Evolutionary conservation across 2,329 filamentous ascomycete species (phyloP), one percentile per base, ranked within the genome.

Genomic region (Orbilia ellipsospora): DNA sequence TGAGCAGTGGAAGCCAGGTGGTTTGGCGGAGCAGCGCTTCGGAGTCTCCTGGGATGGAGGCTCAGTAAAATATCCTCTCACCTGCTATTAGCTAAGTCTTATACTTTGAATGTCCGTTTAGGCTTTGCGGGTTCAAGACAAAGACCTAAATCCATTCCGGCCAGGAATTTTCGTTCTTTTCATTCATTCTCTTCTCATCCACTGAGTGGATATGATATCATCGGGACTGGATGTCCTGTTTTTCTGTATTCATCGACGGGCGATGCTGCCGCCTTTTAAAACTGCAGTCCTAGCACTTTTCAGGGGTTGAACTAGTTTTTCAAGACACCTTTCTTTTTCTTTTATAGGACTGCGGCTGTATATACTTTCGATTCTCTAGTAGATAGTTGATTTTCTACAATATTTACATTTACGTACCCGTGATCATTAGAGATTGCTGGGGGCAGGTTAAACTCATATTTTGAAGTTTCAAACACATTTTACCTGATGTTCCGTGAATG

Each of bases 1-100:
- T 23, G 73, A 77, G 48, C 59, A 51, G 48, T 77, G 73, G 73
- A 77, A 77, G 42, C 20, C 65, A 23, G 66, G 65, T 26, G 62
- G 54, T 18, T 16, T 52, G 2, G 67, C 73, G 15, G 67, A 77
- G 52, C 62, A 60, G 16, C 65, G 60, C 28, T 72, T 77, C 36
- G 73, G 73, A 2, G 60, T 77, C 31, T 66, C 66, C 8, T 67
- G 54, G 65, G 28, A 51, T 15, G 62, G 44, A 7, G 73, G 66
- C 26, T 40, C 12, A 15, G 65, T 62, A 42, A 72, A 72, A 48
- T 77, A 50, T 23, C 28, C 15, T 10, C 15, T 77, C 15, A 65
- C 60, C n/a, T 77, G 73, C 61, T 76, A 76, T 18, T 48, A 48
- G 16, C 31, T 48, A 48, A 4, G 13, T 18, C 15, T 48, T 48